Percentiles rank a stretch among this genome's conserved stretches.
These are phyloP conservation scores for Pavlovales sp. DNA, from an alignment of 208 protist species.

Conservation along the genomic window DNA sequence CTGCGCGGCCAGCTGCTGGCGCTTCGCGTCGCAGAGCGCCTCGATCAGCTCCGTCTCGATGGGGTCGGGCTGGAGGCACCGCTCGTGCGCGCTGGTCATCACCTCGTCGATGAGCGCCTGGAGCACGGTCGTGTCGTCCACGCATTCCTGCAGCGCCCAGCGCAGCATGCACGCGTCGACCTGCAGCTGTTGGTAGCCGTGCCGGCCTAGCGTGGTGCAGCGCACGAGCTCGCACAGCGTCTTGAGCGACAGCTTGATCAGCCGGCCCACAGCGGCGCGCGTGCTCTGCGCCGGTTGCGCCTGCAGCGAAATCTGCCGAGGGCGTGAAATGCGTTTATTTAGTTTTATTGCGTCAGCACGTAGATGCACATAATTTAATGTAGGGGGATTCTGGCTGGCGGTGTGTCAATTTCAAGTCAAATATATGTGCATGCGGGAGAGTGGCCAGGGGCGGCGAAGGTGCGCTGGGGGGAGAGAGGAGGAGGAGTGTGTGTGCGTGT, in stretches of 20 bases:
- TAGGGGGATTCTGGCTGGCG: too few species aligned
- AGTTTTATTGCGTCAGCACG: too few species aligned
- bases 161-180: conserved; percentile 13
- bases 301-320: background rate
- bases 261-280: background rate
- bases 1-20: background rate
- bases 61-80: background rate
- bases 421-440: too few species aligned
- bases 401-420: too few species aligned
- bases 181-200: conserved; percentile 39
- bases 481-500: too few species aligned
- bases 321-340: too few species aligned
- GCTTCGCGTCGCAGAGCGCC: conserved; percentile 18
- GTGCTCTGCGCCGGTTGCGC: background rate
- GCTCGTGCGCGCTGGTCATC: conserved; percentile 3
- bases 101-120: conserved; percentile 20
- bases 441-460: too few species aligned
- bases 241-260: conserved; percentile 27
- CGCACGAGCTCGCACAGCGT: conserved; percentile 28
- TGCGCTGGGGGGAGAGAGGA: too few species aligned
- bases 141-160: background rate
- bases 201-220: background rate
- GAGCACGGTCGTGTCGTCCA: background rate
- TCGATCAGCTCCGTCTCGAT: background rate
- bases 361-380: too few species aligned